Base-by-base conservation (phyloP, 306 rosid genomes). In the Ceratonia siliqua region DNA sequence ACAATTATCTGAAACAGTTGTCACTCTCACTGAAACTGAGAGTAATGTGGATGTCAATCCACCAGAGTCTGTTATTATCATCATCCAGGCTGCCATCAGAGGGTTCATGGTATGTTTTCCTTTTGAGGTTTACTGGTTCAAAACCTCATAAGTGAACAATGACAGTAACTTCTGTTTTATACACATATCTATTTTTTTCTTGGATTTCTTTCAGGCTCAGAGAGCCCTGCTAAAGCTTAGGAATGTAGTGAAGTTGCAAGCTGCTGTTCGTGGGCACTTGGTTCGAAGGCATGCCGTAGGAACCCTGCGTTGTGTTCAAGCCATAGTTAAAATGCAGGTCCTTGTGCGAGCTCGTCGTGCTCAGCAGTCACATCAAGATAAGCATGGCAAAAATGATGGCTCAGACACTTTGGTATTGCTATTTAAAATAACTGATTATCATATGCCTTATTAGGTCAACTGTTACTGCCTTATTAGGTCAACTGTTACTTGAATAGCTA, bases 221-320 rank as follows among this genome's bases (percentile, higher is more conserved):
- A 85, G 75, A 72, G 83, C 61, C 64, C 69, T 89, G 50, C 35
- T 83, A 6, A 83, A 90, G 82, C 80, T 59, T 35, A 86, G 86
- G 85, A 87, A 83, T 66, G 82, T 79, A 20, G 87, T 95, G 76
- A 95, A 90, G 80, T 79, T 95, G 91, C 99, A 95, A 89, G 98
- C 99, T 82, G 92, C 87, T 68, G 78, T 92, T 76, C 97, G 99
- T 9, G 98, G 99, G 69, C 90, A 87, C 86, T 86, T 95, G 87
- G 99, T 87, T 18, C 85, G 99, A 72, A 87, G 87, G 75, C 93
- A 90, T 73, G 99, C 99, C 43, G 85, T 86, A 15, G 99, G 98
- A 77, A 88, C 99, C 17, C 82, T 95, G 62, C 96, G 93, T 39
- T 95, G 99, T 83, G 86, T 89, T 71, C 96, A 89, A 84, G 96